These are phyloP conservation scores for Niebla homalea DNA, from an alignment of 495 filamentous ascomycete species.

Conservation along the genomic window DNA sequence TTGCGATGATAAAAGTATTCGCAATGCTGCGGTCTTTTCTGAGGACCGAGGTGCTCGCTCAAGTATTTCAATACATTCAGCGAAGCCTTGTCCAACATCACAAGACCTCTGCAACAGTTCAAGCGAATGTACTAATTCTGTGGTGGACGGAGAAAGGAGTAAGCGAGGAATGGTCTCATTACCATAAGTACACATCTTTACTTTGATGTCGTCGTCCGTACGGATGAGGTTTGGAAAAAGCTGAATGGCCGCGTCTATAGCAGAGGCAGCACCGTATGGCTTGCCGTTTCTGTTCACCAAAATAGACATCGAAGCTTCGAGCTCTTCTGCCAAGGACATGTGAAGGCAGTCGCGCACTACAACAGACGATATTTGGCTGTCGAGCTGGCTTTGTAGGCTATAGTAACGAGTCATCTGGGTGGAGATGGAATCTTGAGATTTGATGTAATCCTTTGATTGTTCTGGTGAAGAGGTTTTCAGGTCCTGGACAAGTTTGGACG, in stretches of 20 bases:
- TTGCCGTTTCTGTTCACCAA: conserved; percentile 57
- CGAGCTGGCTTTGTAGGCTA: conserved; percentile 35
- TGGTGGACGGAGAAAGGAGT: conserved; percentile 41
- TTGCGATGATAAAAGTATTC: conserved; percentile 21
- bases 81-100: conserved; percentile 19
- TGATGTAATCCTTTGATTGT: conserved; percentile 57
- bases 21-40: conserved; percentile 18
- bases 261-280: conserved; percentile 63
- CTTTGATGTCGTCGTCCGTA: conserved; percentile 10
- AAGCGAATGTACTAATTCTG: conserved; percentile 28
- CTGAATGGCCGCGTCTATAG: conserved; percentile 38
- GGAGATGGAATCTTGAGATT: conserved; percentile 54
- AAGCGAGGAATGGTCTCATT: conserved; percentile 36
- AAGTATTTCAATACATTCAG: conserved; percentile 14
- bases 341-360: conserved; percentile 15
- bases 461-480: conserved; percentile 62
- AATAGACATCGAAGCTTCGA: conserved; percentile 36
- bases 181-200: conserved; percentile 27
- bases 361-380: conserved; percentile 19
- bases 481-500: conserved; percentile 40
- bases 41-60: conserved; percentile 16
- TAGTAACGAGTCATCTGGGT: conserved; percentile 51
- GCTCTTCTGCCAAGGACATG: conserved; percentile 23
- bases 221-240: conserved; percentile 26
- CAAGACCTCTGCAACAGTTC: conserved; percentile 7